Evolutionary conservation across 176 grass and related monocot genomes (phyloP), one percentile per base, ranked within the genome.

Genomic region (Typha latifolia): DNA sequence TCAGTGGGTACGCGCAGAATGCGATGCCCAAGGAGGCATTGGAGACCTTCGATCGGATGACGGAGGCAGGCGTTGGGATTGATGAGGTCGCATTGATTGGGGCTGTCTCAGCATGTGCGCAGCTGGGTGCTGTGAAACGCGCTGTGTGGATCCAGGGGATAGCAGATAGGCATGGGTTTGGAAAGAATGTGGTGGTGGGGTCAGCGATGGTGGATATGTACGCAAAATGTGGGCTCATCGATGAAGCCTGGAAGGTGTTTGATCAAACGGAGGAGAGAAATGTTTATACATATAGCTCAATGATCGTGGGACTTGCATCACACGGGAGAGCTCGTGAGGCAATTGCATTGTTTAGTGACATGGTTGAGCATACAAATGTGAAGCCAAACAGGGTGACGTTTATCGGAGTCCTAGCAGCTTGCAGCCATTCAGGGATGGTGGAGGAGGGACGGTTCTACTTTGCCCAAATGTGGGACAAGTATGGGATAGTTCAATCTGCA

Each of bases 391-490:
- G 48, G 47, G 66, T 68, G 12, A 49, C 66, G 5, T 15, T 68
- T 4, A 68, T 68, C 3, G 66, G 66, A 2, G 47, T 68, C 43
- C 47, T 68, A 10, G 23, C 66, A 5, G 66, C 66, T 22, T 68
- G 66, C 47, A 68, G 66, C 48, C 66, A 27, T 22, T 47, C 47
- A 0, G 66, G 66, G 1, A 48, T 68, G 66, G 47, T 51, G 66
- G 47, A 68, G 66, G 68, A 87, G 82, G 88, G 88, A 7, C 84
- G 81, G 12, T 69, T 37, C 74, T 91, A 87, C 61, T 91, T 87
- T 81, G 67, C 62, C 16, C 74, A 67, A 59, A 91, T 91, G 88
- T 81, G 81, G 78, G 81, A 84, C 59, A 78, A 49, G 37, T 91
- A 87, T 70, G 57, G 84, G 23, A 84, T 91, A 72, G 63, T 70